Evolutionary conservation across 176 grass and related monocot species (phyloP), one percentile per base, ranked within the genome.

Genomic region (Oryza brachyantha): DNA sequence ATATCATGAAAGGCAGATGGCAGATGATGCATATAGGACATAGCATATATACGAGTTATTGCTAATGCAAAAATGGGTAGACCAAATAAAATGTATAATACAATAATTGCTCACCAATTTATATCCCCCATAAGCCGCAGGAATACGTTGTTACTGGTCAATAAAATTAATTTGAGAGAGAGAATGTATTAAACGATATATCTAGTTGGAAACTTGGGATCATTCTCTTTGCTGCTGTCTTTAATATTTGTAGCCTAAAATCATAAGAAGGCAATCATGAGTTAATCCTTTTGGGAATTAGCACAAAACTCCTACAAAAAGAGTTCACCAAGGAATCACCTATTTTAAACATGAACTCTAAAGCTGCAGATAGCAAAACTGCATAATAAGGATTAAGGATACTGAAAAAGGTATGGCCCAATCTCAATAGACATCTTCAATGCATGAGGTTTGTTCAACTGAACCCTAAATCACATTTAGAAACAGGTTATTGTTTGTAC

Each of bases 361-460:
- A 36, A 29, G 14, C 4, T 65, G 65, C 0, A 16, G 55, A 36
- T 61, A 27, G 59, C n/a, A 29, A n/a, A n/a, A n/a, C n/a, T n/a
- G n/a, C n/a, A n/a, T n/a, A n/a, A n/a, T 57, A 80, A 81, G 48
- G 19, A 3, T 22, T 22, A 77, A 84, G 87, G 87, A 90, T 93
- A 97, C 93, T 97, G 90, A 43, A 97, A 97, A 72, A 83, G 83
- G 80, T 97, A 90, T 19, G 88, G 88, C 70, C 87, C 93, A n/a
- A 90, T 97, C 77, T 97, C 88, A 24, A 97, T 93, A 64, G 93
- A 93, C 93, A 97, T 92, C 72, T 88, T 87, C 36, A 90, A 97
- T 29, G 93, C 17, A 52, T 52, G 6, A 13, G 17, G 16, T 16
- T 32, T 4, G 46, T 24, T 57, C 52, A 57, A 24, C 52, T 24